phyloP scores from a whole-genome alignment of 352 stramenopile genomes.

The Globisporangium canariense region DNA sequence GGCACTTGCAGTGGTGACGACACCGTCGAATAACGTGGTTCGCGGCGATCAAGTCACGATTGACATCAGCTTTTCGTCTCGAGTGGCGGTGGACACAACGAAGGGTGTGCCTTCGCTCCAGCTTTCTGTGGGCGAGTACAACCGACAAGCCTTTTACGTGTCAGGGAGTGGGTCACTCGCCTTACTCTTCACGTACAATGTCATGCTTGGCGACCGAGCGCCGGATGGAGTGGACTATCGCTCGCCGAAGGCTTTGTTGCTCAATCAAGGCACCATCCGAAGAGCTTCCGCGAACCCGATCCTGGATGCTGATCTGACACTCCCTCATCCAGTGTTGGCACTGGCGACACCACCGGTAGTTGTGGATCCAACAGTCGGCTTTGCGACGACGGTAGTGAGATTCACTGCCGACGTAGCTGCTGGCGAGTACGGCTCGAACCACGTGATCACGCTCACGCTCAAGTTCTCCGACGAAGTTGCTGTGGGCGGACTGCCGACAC shows the following conservation, averaged over 20 bases:
- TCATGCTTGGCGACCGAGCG: slow-evolving; percentile 56
- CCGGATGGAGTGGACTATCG: slow-evolving; percentile 49
- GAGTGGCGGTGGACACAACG: slow-evolving; percentile 51
- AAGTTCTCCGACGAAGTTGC: slow-evolving; percentile 77
- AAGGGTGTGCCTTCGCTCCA: slow-evolving; percentile 53
- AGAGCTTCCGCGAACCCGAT: slow-evolving; percentile 43
- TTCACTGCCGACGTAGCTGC: slow-evolving; percentile 44
- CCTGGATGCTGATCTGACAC: slow-evolving; percentile 51
- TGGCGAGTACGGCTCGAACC: slow-evolving; percentile 66
- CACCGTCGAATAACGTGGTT: slow-evolving; percentile 35
- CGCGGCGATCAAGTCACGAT: slow-evolving; percentile 47
- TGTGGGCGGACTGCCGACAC: slow-evolving; percentile 39
- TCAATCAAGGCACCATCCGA: slow-evolving; percentile 65
- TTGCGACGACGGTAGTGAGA: slow-evolving; percentile 37
- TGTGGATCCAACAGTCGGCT: slow-evolving; percentile 41
- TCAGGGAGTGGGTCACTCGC: slow-evolving; percentile 47
- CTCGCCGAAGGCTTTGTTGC: slow-evolving; percentile 35
- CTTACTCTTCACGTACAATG: slow-evolving; percentile 63
- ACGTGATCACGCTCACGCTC: slow-evolving; percentile 66
- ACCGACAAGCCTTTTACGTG: slow-evolving; percentile 59
- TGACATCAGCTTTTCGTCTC: slow-evolving; percentile 59
- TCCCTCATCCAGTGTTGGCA: slow-evolving; percentile 38
- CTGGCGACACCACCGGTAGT: slow-evolving; percentile 43
- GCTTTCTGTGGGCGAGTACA: slow-evolving; percentile 53
- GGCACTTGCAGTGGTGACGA: slow-evolving; percentile 33